Conservation (phyloP, 306 rosid species). For the Cyclanthera cordifolia region DNA sequence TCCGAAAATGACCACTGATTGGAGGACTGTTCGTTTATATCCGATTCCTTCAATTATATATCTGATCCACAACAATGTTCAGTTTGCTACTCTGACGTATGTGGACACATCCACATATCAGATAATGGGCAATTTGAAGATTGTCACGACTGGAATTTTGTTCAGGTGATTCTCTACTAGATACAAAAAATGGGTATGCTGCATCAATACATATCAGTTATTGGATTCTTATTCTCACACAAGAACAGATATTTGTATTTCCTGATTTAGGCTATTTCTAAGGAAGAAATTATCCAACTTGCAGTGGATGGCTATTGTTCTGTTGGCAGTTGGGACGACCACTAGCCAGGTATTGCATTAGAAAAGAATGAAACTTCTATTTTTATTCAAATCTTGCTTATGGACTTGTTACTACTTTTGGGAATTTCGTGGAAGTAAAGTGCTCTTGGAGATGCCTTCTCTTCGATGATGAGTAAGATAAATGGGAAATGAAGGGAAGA, state of each 20-base stretch:
- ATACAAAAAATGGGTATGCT: background rate
- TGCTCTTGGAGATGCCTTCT: background rate
- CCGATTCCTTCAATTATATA: constrained; percentile 81
- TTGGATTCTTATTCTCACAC: constrained; percentile 3
- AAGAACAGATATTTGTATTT: constrained; percentile 7
- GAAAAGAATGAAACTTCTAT: background rate
- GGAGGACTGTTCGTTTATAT: constrained; percentile 58
- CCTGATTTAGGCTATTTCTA: constrained; percentile 48
- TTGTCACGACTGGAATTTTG: constrained; percentile 74
- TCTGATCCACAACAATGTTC: constrained; percentile 72
- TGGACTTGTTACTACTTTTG: background rate
- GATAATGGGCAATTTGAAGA: constrained; percentile 94
- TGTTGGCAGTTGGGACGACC: constrained; percentile 92
- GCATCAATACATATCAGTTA: background rate
- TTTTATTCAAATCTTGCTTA: background rate
- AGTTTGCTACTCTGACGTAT: constrained; percentile 74
- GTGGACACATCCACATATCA: constrained; percentile 95
- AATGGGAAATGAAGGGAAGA: background rate
- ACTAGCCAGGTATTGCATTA: constrained; percentile 67
- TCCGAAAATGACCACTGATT: constrained; percentile 75
- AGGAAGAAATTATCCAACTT: constrained; percentile 72
- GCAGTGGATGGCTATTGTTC: constrained; percentile 77
- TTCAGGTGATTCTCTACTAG: constrained; percentile 49
- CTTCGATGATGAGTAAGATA: background rate
- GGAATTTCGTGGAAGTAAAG: background rate